Percentiles rank a stretch among this genome's conserved stretches.
phyloP scores from a whole-genome alignment of 306 rosid genomes.

The Arachis stenosperma region DNA sequence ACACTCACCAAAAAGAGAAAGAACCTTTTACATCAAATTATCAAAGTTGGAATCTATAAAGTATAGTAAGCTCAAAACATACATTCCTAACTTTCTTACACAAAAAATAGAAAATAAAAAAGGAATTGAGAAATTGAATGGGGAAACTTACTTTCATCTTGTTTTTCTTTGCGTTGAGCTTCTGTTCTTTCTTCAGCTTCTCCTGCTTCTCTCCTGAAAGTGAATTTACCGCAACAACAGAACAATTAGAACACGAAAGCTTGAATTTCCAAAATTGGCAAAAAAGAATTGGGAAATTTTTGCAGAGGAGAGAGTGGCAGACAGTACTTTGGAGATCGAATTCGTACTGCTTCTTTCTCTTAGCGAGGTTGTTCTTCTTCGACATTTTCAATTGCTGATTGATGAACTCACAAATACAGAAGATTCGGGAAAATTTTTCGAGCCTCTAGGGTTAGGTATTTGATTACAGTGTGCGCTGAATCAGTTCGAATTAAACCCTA shows the following conservation, averaged over 20 bases:
- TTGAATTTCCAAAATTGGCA: not conserved
- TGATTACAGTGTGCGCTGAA: not conserved
- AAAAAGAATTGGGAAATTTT: conserved; percentile 1
- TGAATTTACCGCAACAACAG: conserved; percentile 1
- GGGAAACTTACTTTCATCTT: conserved; percentile 67
- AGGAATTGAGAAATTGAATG: conserved; percentile 11
- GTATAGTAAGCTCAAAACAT: conserved; percentile 6
- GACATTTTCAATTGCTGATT: conserved; percentile 52
- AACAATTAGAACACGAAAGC: conserved; percentile 18
- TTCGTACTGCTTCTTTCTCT: conserved; percentile 75
- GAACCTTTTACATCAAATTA: not conserved
- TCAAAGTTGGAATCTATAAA: not conserved
- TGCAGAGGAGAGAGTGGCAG: not conserved
- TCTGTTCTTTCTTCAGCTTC: conserved; percentile 58
- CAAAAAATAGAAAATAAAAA: not conserved
- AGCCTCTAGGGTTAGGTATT: not conserved
- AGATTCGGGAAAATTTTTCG: not conserved
- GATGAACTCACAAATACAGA: not conserved
- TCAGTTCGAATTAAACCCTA: conserved; percentile 17
- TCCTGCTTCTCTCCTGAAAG: conserved; percentile 72
- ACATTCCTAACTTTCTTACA: not conserved
- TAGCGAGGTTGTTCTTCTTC: conserved; percentile 85
- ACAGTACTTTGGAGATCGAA: conserved; percentile 77
- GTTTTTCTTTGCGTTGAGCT: conserved; percentile 76
- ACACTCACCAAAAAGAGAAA: not conserved